Conservation (phyloP, 306 rosid species). For the Sicyos edulis region DNA sequence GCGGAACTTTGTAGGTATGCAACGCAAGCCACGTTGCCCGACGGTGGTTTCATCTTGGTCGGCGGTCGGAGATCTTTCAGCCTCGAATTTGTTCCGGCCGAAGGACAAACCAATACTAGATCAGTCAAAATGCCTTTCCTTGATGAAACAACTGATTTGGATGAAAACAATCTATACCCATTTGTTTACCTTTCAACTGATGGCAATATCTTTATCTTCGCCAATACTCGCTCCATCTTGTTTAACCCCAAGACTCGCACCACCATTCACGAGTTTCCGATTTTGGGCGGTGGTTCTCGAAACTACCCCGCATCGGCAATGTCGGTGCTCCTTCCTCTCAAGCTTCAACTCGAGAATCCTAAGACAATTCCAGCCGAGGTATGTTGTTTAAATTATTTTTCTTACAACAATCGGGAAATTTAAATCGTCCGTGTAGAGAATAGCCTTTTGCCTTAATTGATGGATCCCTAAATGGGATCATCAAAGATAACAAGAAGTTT, state of each 20-base stretch:
- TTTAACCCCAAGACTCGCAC: slow-evolving; percentile 37
- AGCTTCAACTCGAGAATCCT: slow-evolving; percentile 22
- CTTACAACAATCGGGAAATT: too few relatives aligned
- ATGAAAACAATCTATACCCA: slow-evolving; percentile 90
- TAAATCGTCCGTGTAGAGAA: too few relatives aligned
- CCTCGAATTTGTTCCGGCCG: slow-evolving; percentile 52
- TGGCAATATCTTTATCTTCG: slow-evolving; percentile 64
- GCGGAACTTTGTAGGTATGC: slow-evolving; percentile 42
- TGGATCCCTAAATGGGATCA: too few relatives aligned
- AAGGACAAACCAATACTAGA: slow-evolving; percentile 21
- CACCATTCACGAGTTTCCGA: slow-evolving; percentile 41
- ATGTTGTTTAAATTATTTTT: too few relatives aligned
- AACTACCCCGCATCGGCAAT: slow-evolving; percentile 86
- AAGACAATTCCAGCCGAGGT: slow-evolving; percentile 28
- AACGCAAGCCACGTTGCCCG: slow-evolving; percentile 46
- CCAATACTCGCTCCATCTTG: slow-evolving; percentile 75
- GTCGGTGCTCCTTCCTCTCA: slow-evolving; percentile 67
- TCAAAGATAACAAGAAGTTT: too few relatives aligned
- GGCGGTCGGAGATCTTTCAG: slow-evolving; percentile 73
- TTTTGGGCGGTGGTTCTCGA: slow-evolving; percentile 53
- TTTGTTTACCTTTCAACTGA: slow-evolving; percentile 56
- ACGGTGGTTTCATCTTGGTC: slow-evolving; percentile 47
- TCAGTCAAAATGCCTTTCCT: slow-evolving; percentile 42
- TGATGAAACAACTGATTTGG: slow-evolving; percentile 63
- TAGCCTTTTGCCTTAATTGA: too few relatives aligned